Base-by-base conservation (phyloP, 768 basidiomycete genomes). In the Lactarius sp. region DNA sequence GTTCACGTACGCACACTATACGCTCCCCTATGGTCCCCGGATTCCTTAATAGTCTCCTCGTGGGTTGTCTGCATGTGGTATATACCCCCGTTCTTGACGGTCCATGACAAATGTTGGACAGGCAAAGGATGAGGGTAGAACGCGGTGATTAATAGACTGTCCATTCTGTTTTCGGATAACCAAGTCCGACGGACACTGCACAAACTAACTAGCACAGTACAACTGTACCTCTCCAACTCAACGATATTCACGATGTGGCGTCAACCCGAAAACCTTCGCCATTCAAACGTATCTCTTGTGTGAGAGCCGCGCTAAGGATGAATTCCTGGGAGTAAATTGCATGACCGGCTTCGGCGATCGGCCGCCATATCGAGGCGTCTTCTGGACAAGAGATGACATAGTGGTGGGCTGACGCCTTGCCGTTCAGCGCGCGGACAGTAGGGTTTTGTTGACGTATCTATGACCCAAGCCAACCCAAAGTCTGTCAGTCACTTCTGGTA, bases 251-350 rank as follows among this genome's bases (percentile, higher is more conserved):
- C n/a, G 16, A 41, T 27, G 41, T 51, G 47, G 47, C 22, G 58
- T 65, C 59, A 31, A 65, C 34, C 22, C 54, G 61, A 49, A 53
- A 62, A 27, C 34, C 59, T 57, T 57, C 70, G 50, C 80, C 78
- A 31, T 89, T 79, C 83, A 84, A 88, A 27, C 84, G 83, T 22
- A 90, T 76, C 67, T 85, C 74, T 71, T 92, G 92, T 64, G 77
- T 83, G 71, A 92, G 71, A 1, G 84, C 83, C 0, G 79, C 83
- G 39, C 77, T 83, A 62, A 92, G 73, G 14, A 94, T 72, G 33
- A 93, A 75, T 70, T 92, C 90, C 34, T 81, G 79, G 0, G 80
- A 81, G 73, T 90, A 92, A n/a, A 93, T 79, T 20, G 77, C 77
- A 66, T 80, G 75, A 0, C 82, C 77, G 14, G 75, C 76, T 20